Base-by-base conservation (phyloP, 768 basidiomycete species). In the Saitozyma podzolica region DNA sequence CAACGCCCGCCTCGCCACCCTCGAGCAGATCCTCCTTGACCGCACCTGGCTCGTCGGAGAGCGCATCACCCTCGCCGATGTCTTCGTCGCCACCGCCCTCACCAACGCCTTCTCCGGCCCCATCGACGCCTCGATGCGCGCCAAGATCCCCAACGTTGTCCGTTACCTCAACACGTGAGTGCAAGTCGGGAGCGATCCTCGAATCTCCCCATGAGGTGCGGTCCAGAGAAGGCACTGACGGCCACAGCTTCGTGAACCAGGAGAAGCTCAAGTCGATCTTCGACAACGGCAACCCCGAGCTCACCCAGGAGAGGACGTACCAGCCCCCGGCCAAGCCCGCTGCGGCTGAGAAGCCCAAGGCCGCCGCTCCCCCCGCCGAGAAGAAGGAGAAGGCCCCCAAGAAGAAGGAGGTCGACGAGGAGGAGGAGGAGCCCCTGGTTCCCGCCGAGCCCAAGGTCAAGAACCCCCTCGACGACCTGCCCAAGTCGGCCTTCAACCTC, bases 1-100 rank as follows among this genome's bases (percentile, higher is more conserved):
- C 73, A 65, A 80, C 48, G 83, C 85, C 51, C 81, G 85, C 17
- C 83, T 96, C 54, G 81, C 81, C 47, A 86, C 86, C 66, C 83
- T 98, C 60, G 86, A 99, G 68, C 79, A 81, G 41, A 85, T 90
- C 82, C 86, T 99, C 71, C 77, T 83, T 54, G 83, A 86, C 61
- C 86, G 85, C 75, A 99, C 95, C 51, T 98, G 87, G 85, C 85
- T 98, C 73, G 92, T 92, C 59, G 88, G 88, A 68, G 91, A 99
- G 78, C 90, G 95, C 75, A 89, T 98, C 84, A 91, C 92, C 65
- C 84, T 95, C 52, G 96, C 93, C 66, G 96, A 99, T 74, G 79
- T 99, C 80, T 78, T 80, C 75, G 70, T 91, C 67, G 90, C 89
- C 43, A 78, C 83, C 56, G 67, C 84, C 75, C 77, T 92, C 64